These are phyloP conservation scores for Salix caprea DNA, from an alignment of 345 rosid genomes.

Conservation along the genomic window DNA sequence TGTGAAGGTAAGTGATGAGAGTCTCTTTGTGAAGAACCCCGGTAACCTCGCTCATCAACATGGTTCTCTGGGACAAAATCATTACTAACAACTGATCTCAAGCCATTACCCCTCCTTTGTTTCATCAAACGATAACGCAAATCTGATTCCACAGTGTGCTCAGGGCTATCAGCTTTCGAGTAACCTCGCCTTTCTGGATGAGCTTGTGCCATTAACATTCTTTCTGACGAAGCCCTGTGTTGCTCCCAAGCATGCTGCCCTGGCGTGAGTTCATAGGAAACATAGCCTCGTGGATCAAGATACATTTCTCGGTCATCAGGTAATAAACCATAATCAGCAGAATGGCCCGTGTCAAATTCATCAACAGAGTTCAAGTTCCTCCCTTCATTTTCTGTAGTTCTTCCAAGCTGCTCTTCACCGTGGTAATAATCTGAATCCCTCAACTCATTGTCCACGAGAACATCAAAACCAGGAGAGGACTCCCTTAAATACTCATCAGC, in stretches of 20 bases:
- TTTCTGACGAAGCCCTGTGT: conserved; percentile 48
- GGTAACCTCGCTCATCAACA: conserved; percentile 38
- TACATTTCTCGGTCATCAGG: conserved; percentile 47
- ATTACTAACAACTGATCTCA: conserved; percentile 60
- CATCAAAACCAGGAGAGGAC: conserved; percentile 96
- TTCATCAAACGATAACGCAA: conserved; percentile 66
- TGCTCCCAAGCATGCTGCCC: conserved; percentile 61
- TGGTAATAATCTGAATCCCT: conserved; percentile 64
- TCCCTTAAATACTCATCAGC: conserved; percentile 65
- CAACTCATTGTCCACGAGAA: conserved; percentile 84
- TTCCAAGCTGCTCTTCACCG: conserved; percentile 65
- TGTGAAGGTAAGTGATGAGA: conserved; percentile 24
- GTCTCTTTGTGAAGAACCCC: conserved; percentile 45
- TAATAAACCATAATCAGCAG: conserved; percentile 43
- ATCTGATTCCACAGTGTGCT: conserved; percentile 49
- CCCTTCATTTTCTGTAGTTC: conserved; percentile 48
- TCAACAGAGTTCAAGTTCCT: conserved; percentile 43
- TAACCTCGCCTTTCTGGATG: conserved; percentile 49
- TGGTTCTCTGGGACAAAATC: conserved; percentile 44
- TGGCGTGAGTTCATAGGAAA: conserved; percentile 47
- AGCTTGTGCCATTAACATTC: conserved; percentile 32
- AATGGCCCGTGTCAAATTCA: conserved; percentile 47
- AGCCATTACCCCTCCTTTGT: conserved; percentile 57
- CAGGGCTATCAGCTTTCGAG: conserved; percentile 44
- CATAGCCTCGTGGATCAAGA: conserved; percentile 41